These are phyloP conservation scores for Pistacia integerrima DNA, from an alignment of 345 rosid genomes.

Conservation along the genomic window DNA sequence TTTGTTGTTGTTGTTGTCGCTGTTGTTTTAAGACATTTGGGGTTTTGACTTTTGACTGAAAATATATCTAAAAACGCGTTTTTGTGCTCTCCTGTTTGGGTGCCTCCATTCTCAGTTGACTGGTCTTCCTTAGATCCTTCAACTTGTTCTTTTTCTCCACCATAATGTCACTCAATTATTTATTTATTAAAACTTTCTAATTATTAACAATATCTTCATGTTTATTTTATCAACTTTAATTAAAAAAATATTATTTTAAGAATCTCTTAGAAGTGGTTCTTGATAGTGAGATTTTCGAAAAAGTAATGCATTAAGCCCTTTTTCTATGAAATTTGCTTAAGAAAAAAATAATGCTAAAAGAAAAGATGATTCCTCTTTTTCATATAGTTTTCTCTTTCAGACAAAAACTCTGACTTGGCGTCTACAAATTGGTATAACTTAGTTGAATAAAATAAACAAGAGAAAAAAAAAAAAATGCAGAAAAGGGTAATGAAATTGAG, in stretches of 20 bases:
- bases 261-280: too few relatives aligned
- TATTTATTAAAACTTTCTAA: too few relatives aligned
- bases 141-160: slow-evolving; percentile 4
- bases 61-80: slow-evolving; percentile 52
- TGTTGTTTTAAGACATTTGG: slow-evolving; percentile 10
- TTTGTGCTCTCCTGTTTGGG: neutral
- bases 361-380: neutral
- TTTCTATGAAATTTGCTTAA: too few relatives aligned
- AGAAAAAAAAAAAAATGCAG: neutral
- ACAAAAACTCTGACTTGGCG: slow-evolving; percentile 23
- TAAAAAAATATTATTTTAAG: too few relatives aligned
- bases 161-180: too few relatives aligned
- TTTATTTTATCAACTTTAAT: too few relatives aligned
- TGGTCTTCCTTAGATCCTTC: slow-evolving; percentile 36
- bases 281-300: too few relatives aligned
- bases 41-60: slow-evolving; percentile 40
- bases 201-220: too few relatives aligned
- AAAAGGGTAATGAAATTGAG: neutral
- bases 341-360: too few relatives aligned
- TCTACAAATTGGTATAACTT: neutral
- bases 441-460: neutral
- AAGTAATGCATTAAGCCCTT: too few relatives aligned
- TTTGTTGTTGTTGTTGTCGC: neutral
- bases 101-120: slow-evolving; percentile 52
- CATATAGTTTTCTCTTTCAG: neutral